Evolutionary conservation across 2,329 filamentous ascomycete genomes (phyloP), one percentile per base, ranked within the genome.

Genomic region (Fusarium ramigenum): DNA sequence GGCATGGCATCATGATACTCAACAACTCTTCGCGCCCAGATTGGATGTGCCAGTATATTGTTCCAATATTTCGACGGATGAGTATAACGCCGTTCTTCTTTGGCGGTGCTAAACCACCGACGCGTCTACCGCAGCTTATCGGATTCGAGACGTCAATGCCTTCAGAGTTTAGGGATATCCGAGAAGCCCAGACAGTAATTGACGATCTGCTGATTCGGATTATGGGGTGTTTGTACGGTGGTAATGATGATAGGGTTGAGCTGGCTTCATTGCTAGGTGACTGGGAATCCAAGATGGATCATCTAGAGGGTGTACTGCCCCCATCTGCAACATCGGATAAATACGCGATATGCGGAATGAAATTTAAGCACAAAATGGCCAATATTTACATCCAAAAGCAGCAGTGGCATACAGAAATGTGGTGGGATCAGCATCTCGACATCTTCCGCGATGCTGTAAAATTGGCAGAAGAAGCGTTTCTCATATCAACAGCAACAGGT

Each of bases 81-180:
- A 70, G 69, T 23, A 43, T 73, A 9, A 50, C 56, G 7, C 69
- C 69, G 0, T 50, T 73, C 7, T 63, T 70, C 2, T 66, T 73
- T 9, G 69, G 70, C 9, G 56, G 49, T 1, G 34, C 12, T 16
- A 25, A 21, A 18, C 43, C 56, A 10, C 43, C 63, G 1, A 40
- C 28, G 18, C 63, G 28, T 9, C 49, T 67, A 2, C 56, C 63
- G n/a, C 23, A 23, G 3, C 49, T 68, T 1, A 30, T 62, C 1
- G 43, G 63, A 5, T 40, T 62, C 2, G 49, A 56, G 36, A 10
- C 39, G 12, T 1, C 28, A 0, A 52, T 69, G 21, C 42, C 66
- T 7, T 12, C 0, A 8, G 16, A 57, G 25, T 69, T 69, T 6
- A 16, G 3, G 2, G 7, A 19, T 16, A 28, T 21, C 8, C 18